Base-by-base conservation (phyloP, 495 filamentous ascomycete species). In the Penicillium bialowiezense region DNA sequence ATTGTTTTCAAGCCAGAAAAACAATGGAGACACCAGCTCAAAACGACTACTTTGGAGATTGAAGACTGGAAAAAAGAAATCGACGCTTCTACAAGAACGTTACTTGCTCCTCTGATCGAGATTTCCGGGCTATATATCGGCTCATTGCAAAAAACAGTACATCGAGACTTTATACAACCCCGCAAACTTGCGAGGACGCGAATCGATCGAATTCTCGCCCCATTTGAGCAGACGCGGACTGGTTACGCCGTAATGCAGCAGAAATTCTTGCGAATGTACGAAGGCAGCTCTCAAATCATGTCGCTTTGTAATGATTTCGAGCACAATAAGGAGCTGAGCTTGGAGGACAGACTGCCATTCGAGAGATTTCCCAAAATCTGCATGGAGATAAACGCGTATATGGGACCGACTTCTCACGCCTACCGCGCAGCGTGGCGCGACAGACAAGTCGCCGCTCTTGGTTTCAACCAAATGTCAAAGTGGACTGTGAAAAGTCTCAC, bases 131-230 rank as follows among this genome's bases (percentile, higher is more conserved):
- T 15, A 12, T 48, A 34, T 2, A 40, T 40, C 7, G 3, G 2
- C 28, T 10, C 8, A 5, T 23, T 59, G 13, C 10, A 3, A 39
- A 13, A 37, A 1, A 12, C 29, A 8, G 13, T 64, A 6, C 3
- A 59, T 8, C 2, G 28, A 7, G 48, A 59, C 8, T 64, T 53
- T 28, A 15, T 55, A 15, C 8, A 2, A 14, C 58, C 65, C 36
- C 60, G 62, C 33, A 2, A 49, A 12, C 43, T 51, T 36, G 65
- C 65, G 8, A 50, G 60, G 31, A 44, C 10, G 26, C 13, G 20
- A 17, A 45, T 45, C 9, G 43, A 45, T 36, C 7, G n/a, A 13
- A n/a, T 45, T 12, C 7, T 45, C n/a, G 3, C 13, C 10, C 21
- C 12, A 26, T 7, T 12, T 14, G 7, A 21, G 4, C 17, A 17